These are phyloP conservation scores for Tricharina praecox DNA, from an alignment of 495 filamentous ascomycete genomes.

Conservation along the genomic window DNA sequence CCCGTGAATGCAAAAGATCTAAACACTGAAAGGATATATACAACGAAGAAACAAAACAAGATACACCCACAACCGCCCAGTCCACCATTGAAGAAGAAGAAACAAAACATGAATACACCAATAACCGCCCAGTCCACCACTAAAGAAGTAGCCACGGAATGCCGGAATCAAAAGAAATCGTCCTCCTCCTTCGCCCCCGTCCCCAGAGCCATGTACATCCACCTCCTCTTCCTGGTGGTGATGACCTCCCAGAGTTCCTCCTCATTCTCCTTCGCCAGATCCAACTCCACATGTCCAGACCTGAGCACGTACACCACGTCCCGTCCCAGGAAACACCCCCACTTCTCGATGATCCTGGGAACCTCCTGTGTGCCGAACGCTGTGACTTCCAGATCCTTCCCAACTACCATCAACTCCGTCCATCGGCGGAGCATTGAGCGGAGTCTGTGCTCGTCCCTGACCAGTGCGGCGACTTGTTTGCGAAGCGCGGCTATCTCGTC, in stretches of 20 bases:
- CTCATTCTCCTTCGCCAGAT: constrained; percentile 13
- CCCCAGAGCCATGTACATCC: constrained; percentile 14
- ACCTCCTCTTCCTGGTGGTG: constrained; percentile 14
- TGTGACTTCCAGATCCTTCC: constrained; percentile 12
- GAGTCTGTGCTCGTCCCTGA: constrained; percentile 10
- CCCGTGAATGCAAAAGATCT: neutral
- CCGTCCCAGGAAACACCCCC: constrained; percentile 21
- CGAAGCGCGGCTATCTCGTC: neutral
- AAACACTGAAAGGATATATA: neutral
- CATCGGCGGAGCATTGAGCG: constrained; percentile 22
- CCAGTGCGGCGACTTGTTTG: constrained; percentile 7
- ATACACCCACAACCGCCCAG: no score
- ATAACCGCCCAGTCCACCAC: no score
- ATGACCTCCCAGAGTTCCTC: constrained; percentile 8
- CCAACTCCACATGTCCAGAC: constrained; percentile 19
- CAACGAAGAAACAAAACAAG: neutral
- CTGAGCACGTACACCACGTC: constrained; percentile 17
- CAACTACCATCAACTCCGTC: constrained; percentile 19
- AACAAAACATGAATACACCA: no score
- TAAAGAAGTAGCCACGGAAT: neutral
- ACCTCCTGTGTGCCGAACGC: constrained; percentile 14
- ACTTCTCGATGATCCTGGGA: constrained; percentile 22
- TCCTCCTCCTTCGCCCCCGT: constrained; percentile 19
- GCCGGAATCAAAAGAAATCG: constrained; percentile 9
- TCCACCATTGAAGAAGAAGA: no score